Evolutionary conservation across 2,329 filamentous ascomycete species (phyloP), one percentile per base, ranked within the genome.

Genomic region (Trichoderma semiorbis): DNA sequence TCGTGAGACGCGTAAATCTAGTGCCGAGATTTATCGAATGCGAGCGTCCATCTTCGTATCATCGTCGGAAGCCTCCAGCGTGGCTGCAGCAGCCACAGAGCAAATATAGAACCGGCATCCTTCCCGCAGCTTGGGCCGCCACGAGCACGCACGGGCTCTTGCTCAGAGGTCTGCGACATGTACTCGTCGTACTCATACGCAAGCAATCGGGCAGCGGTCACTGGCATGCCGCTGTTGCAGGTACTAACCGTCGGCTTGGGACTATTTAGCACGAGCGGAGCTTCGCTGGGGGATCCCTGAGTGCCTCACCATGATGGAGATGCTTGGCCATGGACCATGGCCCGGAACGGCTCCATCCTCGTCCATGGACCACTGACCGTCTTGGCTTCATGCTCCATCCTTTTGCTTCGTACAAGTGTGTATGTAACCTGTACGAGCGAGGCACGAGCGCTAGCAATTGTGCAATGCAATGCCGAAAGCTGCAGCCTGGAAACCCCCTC

Each of bases 381-480:
- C 57, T 62, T 69, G 67, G 57, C 57, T 62, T 69, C 57, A 61
- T 50, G 67, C n/a, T 63, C 60, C 60, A 63, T 63, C 60, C 21
- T 43, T n/a, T 21, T 47, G 47, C 63, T 66, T 50, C 63, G 66
- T 43, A 55, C 62, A 14, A 28, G 47, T 43, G 39, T 60, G 64
- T 28, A 57, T 34, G 64, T 30, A 67, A 53, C 32, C 26, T 43
- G 65, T 58, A 30, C 55, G 39, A 43, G 39, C 34, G 39, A 32
- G 65, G 55, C 67, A 53, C 67, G 39, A 69, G 60, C 67, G 67
- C 67, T 69, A 69, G 58, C 66, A 60, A 60, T 60, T 32, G 66
- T 69, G 67, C 28, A 30, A 62, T 69, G 66, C 67, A 53, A 34
- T 53, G 43, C 39, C 10, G 26, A 32, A 53, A 36, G 67, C 57